A percentile compares a stretch with the other conserved stretches of the same genome.
Conservation (phyloP, 2,329 filamentous ascomycete genomes). For the Xylaria sp. region DNA sequence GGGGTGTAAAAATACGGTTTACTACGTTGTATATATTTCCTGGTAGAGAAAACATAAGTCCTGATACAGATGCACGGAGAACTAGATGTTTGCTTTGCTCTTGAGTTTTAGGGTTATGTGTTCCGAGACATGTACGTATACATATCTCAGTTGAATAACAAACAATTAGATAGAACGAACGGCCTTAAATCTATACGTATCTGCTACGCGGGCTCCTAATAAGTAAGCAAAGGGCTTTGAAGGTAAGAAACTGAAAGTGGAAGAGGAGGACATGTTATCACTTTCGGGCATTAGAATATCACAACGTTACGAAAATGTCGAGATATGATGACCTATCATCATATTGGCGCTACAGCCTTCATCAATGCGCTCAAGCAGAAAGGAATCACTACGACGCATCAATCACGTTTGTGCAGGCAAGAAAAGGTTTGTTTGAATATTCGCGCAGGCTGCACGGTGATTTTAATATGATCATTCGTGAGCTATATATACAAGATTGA, state of each 20-base stretch:
- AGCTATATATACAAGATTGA: slow-evolving; percentile 6
- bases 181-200: too few species aligned
- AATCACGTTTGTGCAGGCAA: neutral
- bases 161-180: too few species aligned
- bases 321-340: too few species aligned
- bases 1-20: neutral
- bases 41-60: neutral
- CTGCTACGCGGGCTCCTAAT: neutral
- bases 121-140: too few species aligned
- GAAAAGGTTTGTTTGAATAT: slow-evolving; percentile 16
- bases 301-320: too few species aligned
- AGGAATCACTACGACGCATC: neutral
- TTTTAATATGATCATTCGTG: slow-evolving; percentile 32
- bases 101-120: too few species aligned
- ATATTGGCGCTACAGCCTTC: neutral
- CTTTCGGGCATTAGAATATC: neutral
- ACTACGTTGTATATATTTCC: neutral
- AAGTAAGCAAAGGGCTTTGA: neutral
- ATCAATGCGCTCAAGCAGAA: too few species aligned
- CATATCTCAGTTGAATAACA: too few species aligned
- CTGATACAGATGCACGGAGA: neutral
- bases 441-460: neutral
- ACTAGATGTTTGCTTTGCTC: neutral
- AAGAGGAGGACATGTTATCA: neutral
- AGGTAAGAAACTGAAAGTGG: neutral